Percentiles rank a stretch among this genome's conserved stretches.
These are phyloP conservation scores for Axilococcus clingmanii DNA, from an alignment of 139 green algal species.

Conservation along the genomic window DNA sequence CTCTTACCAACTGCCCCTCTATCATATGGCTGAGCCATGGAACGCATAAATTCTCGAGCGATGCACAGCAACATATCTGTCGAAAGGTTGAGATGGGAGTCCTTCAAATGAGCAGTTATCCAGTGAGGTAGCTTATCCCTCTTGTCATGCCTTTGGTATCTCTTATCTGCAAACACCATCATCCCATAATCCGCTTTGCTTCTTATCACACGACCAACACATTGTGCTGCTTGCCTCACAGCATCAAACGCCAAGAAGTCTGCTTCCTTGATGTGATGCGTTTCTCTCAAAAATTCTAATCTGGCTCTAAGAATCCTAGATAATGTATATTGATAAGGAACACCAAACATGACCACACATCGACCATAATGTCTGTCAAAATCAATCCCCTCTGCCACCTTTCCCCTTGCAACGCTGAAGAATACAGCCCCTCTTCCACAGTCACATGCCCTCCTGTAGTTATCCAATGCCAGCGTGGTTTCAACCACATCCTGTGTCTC, in stretches of 20 bases:
- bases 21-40: constrained; percentile 86
- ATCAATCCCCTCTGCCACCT: constrained; percentile 97
- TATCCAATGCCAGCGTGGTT: constrained; percentile 95
- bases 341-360: constrained; percentile 95
- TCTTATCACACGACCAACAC: constrained; percentile 94
- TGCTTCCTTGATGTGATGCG: constrained; percentile 79
- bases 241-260: constrained; percentile 98
- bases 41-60: constrained; percentile 83
- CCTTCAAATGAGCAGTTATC: constrained; percentile 85
- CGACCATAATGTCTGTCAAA: constrained; percentile 92
- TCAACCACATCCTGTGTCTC: constrained; percentile 97
- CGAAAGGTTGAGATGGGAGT: constrained; percentile 89
- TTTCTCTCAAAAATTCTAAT: constrained; percentile 91
- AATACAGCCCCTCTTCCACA: constrained; percentile 92
- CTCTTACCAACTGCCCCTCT: constrained; percentile 41
- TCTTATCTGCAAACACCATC: constrained; percentile 48
- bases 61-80: constrained; percentile 93
- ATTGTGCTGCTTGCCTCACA: constrained; percentile 92
- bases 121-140: constrained; percentile 88
- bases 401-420: constrained; percentile 60
- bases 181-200: constrained; percentile 87
- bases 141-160: constrained; percentile 97
- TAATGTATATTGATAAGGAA: constrained; percentile 94
- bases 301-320: constrained; percentile 69
- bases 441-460: constrained; percentile 95